Evolutionary conservation across 2,329 filamentous ascomycete genomes (phyloP).

Genomic region (Huntiella savannae): DNA sequence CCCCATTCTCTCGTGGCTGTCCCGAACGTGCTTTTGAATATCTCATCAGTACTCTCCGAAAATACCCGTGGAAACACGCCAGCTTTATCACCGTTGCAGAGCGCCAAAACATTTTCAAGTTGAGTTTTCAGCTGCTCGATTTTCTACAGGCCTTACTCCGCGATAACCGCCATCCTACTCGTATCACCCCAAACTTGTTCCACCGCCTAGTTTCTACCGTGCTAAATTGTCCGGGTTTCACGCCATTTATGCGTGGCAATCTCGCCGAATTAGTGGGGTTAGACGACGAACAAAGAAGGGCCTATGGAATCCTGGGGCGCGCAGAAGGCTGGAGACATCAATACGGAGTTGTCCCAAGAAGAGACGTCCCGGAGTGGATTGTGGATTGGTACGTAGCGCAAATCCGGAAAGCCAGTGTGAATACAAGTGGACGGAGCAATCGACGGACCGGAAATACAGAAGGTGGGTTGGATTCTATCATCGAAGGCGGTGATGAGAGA

Average conservation of each 20-base stretch:
- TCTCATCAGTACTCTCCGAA: constrained; percentile 42
- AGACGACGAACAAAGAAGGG: constrained; percentile 18
- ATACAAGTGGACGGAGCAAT: too few species aligned
- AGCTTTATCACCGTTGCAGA: constrained; percentile 37
- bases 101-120: constrained; percentile 32
- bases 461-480: too few species aligned
- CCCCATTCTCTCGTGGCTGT: constrained; percentile 39
- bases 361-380: constrained; percentile 29
- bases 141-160: constrained; percentile 23
- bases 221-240: constrained; percentile 41
- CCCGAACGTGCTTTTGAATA: constrained; percentile 47
- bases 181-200: constrained; percentile 33
- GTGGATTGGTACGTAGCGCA: constrained; percentile 16
- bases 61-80: constrained; percentile 44
- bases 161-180: constrained; percentile 19
- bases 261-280: constrained; percentile 27
- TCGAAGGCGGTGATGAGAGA: not conserved
- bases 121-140: constrained; percentile 29
- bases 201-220: constrained; percentile 32
- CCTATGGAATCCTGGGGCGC: constrained; percentile 29
- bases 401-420: not conserved
- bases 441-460: too few species aligned
- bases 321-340: constrained; percentile 32
- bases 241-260: constrained; percentile 40
- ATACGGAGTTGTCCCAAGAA: constrained; percentile 32